phyloP scores from a whole-genome alignment of 805 yeast genomes.

The Spathaspora arborariae region DNA sequence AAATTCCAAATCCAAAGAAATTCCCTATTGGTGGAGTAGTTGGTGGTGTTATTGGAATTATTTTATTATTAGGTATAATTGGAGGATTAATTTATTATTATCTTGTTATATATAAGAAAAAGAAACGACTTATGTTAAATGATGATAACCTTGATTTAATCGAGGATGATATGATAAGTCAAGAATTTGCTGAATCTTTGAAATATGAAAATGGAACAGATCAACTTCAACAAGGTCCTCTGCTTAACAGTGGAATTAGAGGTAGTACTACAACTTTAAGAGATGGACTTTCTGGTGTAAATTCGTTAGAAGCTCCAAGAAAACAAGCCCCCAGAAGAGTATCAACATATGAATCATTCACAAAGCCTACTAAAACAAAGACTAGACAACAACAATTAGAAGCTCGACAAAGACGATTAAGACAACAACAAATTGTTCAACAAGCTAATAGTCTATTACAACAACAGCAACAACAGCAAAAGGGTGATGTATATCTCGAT shows the following conservation, averaged over 20 bases:
- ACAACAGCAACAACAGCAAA: conserved; percentile 6
- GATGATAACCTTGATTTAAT: conserved; percentile 20
- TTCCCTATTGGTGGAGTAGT: conserved; percentile 35
- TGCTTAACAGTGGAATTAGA: background rate
- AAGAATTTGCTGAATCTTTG: background rate
- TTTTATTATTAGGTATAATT: conserved; percentile 21
- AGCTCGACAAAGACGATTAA: conserved; percentile 14
- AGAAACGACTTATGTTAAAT: conserved; percentile 23
- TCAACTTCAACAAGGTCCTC: background rate
- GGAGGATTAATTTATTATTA: conserved; percentile 23
- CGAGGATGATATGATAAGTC: background rate
- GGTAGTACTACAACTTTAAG: background rate
- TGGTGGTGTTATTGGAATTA: conserved; percentile 42
- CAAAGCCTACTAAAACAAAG: conserved; percentile 25
- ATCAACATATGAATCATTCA: conserved; percentile 42
- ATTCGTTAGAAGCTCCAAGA: conserved; percentile 1
- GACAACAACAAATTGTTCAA: conserved; percentile 11
- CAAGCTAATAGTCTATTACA: conserved; percentile 9
- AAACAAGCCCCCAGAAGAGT: conserved; percentile 16
- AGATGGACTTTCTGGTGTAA: background rate
- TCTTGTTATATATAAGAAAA: conserved; percentile 28
- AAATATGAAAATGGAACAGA: background rate
- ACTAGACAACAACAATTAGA: conserved; percentile 16
- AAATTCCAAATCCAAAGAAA: conserved; percentile 7
- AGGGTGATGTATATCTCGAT: conserved; percentile 14